Evolutionary conservation across 2,329 filamentous ascomycete species (phyloP).

Genomic region (Ceratocystis colombiana): DNA sequence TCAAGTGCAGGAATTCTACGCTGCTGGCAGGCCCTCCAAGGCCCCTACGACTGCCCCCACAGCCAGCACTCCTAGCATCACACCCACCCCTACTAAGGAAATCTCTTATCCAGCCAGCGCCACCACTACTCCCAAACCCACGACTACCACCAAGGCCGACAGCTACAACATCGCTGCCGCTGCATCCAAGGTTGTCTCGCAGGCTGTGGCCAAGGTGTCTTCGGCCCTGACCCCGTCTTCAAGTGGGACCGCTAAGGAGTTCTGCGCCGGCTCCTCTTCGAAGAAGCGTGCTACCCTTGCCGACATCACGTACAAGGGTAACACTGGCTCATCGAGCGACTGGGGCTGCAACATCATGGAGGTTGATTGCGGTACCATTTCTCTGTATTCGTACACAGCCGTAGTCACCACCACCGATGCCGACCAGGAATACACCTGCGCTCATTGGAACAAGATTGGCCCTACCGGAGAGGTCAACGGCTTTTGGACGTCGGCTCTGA

Average conservation of each 20-base stretch:
- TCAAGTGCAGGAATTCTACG: constrained; percentile 30
- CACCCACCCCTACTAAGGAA: constrained; percentile 25
- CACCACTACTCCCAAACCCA: constrained; percentile 23
- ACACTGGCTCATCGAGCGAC: constrained; percentile 35
- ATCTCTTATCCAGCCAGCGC: constrained; percentile 16
- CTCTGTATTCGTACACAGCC: constrained; percentile 39
- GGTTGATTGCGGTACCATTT: constrained; percentile 33
- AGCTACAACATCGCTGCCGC: constrained; percentile 13
- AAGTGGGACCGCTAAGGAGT: constrained; percentile 25
- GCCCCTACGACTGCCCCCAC: constrained; percentile 23
- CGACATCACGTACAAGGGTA: constrained; percentile 41
- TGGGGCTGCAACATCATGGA: constrained; percentile 47
- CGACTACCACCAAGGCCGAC: constrained; percentile 6
- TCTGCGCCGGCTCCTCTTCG: constrained; percentile 33
- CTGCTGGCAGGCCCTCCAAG: constrained; percentile 32
- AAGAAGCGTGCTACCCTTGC: constrained; percentile 40
- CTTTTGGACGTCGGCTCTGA: constrained; percentile 39
- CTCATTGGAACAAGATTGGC: constrained; percentile 46
- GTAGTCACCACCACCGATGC: constrained; percentile 36
- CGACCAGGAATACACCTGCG: constrained; percentile 33
- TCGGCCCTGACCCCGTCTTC: constrained; percentile 29
- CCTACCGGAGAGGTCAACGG: constrained; percentile 38
- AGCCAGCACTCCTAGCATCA: constrained; percentile 26
- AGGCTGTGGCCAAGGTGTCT: constrained; percentile 31
- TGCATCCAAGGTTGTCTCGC: not conserved